Percentiles rank a stretch among this genome's conserved stretches.
Conservation (phyloP, 129 eudicot genomes). For the Deinandra increscens region DNA sequence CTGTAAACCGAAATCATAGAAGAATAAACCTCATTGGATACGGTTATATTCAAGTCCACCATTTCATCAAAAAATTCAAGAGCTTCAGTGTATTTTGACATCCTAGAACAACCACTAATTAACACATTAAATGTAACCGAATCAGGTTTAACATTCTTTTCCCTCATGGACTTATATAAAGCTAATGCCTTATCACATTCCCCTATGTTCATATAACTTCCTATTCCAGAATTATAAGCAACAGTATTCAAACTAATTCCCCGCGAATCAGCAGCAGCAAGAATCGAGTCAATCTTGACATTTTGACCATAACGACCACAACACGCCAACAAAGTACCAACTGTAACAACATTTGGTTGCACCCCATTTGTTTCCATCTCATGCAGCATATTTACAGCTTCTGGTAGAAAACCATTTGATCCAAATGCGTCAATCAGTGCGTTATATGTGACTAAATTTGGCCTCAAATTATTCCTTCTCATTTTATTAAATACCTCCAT, state of each 20-base stretch:
- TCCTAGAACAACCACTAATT: constrained; percentile 81
- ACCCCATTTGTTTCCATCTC: constrained; percentile 84
- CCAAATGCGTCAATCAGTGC: constrained; percentile 97
- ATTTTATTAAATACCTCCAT: constrained; percentile 63
- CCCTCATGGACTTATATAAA: constrained; percentile 60
- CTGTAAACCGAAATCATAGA: constrained; percentile 84
- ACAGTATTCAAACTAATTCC: constrained; percentile 71
- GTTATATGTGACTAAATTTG: constrained; percentile 77
- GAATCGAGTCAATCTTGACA: constrained; percentile 82
- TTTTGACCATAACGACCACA: constrained; percentile 78
- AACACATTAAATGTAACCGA: constrained; percentile 73
- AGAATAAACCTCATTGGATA: constrained; percentile 80
- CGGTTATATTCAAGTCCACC: constrained; percentile 49
- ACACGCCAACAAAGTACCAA: constrained; percentile 83
- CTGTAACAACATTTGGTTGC: constrained; percentile 77
- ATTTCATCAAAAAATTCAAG: constrained; percentile 68
- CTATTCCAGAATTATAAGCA: constrained; percentile 87
- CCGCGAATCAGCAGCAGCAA: constrained; percentile 79
- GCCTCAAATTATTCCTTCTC: constrained; percentile 63
- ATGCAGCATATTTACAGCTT: constrained; percentile 77
- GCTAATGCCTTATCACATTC: constrained; percentile 69
- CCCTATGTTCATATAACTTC: constrained; percentile 90
- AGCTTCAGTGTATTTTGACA: constrained; percentile 79
- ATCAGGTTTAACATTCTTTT: constrained; percentile 76
- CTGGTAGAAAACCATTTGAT: constrained; percentile 65